phyloP scores from a whole-genome alignment of 768 basidiomycete genomes.

The Kwoniella mangroviensis region DNA sequence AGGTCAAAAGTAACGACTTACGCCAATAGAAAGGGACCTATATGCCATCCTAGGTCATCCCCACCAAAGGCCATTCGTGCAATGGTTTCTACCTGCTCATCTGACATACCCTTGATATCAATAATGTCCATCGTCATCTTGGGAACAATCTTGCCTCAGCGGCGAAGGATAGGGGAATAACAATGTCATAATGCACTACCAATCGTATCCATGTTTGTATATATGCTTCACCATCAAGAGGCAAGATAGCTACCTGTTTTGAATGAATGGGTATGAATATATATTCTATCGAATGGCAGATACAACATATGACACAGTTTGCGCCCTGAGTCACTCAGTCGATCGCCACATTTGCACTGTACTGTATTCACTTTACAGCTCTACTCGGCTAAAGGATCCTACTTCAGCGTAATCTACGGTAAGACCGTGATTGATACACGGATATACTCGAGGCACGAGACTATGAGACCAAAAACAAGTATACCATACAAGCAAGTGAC shows the following conservation, averaged over 20 bases:
- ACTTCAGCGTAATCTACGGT: too few relatives aligned
- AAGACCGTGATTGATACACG: too few relatives aligned
- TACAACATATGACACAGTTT: neutral
- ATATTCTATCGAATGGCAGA: too few relatives aligned
- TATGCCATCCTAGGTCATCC: conserved; percentile 4
- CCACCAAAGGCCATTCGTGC: conserved; percentile 7
- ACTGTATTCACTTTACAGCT: neutral
- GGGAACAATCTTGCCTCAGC: neutral
- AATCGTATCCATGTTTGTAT: too few relatives aligned
- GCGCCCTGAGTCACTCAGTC: neutral
- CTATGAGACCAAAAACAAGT: too few relatives aligned
- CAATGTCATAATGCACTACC: too few relatives aligned
- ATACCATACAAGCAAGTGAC: too few relatives aligned
- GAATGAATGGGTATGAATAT: neutral
- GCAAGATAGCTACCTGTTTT: too few relatives aligned
- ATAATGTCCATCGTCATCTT: conserved; percentile 1
- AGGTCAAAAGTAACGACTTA: neutral
- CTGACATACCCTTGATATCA: conserved; percentile 10
- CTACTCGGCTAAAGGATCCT: too few relatives aligned
- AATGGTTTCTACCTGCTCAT: conserved; percentile 14
- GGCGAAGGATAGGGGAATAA: neutral
- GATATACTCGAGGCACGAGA: too few relatives aligned
- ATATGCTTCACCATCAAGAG: too few relatives aligned
- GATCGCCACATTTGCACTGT: neutral
- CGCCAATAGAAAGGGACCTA: conserved; percentile 11